Percentiles rank a stretch among this genome's conserved stretches.
Conservation (phyloP, 192 early-diverging fungal genomes). For the Backusella tuberculispora region DNA sequence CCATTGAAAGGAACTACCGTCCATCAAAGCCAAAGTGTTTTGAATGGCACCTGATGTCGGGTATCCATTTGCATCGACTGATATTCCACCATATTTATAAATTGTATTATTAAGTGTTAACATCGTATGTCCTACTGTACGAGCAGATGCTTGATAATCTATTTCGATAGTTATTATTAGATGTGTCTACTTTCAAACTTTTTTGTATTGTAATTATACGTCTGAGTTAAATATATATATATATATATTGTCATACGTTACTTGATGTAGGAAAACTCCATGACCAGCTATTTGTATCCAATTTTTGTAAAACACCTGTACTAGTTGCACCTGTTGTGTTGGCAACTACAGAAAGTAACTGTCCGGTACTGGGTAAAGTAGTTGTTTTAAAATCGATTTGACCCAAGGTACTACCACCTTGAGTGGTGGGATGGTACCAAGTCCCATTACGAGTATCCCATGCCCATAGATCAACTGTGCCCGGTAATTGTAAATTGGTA, state of each 20-base stretch:
- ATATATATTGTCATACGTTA: slow-evolving; percentile 31
- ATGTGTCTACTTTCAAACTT: not conserved
- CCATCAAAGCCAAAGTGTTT: slow-evolving; percentile 33
- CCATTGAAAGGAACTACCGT: slow-evolving; percentile 38
- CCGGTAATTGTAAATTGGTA: slow-evolving; percentile 20
- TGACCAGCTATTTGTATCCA: slow-evolving; percentile 49
- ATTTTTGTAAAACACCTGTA: slow-evolving; percentile 37
- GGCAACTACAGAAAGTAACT: slow-evolving; percentile 45
- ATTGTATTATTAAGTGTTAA: slow-evolving; percentile 57
- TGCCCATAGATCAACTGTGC: slow-evolving; percentile 49
- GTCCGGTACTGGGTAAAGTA: slow-evolving; percentile 46
- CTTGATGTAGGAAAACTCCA: slow-evolving; percentile 52
- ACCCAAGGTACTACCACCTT: slow-evolving; percentile 21
- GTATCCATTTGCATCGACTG: slow-evolving; percentile 33
- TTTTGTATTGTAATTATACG: too few relatives aligned
- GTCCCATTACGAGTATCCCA: slow-evolving; percentile 49
- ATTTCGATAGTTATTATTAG: not conserved
- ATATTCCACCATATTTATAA: slow-evolving; percentile 40
- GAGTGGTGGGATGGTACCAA: slow-evolving; percentile 49
- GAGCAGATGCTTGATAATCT: slow-evolving; percentile 26
- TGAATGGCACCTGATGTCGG: slow-evolving; percentile 23
- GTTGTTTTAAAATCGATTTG: slow-evolving; percentile 47
- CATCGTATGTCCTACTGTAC: slow-evolving; percentile 57
- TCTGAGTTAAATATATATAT: not conserved
- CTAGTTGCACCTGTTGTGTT: slow-evolving; percentile 44